A percentile compares a stretch with the other conserved stretches of the same genome.
Evolutionary conservation across 2,329 filamentous ascomycete species (phyloP).

Genomic region (Sphaceloma murrayae): DNA sequence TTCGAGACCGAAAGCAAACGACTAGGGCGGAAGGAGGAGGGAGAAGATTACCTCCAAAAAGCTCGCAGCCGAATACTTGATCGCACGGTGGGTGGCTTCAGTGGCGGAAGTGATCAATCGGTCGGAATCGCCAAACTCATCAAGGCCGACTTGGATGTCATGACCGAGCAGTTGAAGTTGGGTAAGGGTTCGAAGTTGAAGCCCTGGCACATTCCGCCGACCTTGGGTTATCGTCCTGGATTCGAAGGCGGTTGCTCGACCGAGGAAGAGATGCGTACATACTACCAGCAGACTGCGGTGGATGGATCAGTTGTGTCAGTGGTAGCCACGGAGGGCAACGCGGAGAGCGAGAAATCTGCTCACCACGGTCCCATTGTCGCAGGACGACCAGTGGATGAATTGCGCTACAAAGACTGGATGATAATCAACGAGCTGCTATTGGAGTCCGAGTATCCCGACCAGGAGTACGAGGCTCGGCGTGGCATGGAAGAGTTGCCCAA

Average conservation of each 20-base stretch:
- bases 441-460: conserved; percentile 25
- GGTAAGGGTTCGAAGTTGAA: too few relatives aligned
- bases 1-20: background rate
- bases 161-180: too few relatives aligned
- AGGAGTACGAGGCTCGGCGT: conserved; percentile 19
- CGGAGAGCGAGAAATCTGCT: background rate
- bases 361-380: background rate
- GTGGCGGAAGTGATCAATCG: too few relatives aligned
- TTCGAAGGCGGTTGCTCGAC: too few relatives aligned
- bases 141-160: background rate
- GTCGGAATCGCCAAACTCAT: background rate
- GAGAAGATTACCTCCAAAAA: background rate
- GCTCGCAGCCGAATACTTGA: background rate
- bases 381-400: conserved; percentile 28
- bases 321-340: too few relatives aligned
- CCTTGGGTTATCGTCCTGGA: too few relatives aligned
- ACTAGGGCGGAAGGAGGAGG: background rate
- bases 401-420: conserved; percentile 44
- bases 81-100: too few relatives aligned
- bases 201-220: too few relatives aligned
- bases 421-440: conserved; percentile 38
- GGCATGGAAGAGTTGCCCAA: conserved; percentile 22
- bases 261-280: too few relatives aligned
- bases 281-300: too few relatives aligned
- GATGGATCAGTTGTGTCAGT: too few relatives aligned